Base-by-base conservation (phyloP, 441 rosid genomes). In the Codiaeum variegatum region DNA sequence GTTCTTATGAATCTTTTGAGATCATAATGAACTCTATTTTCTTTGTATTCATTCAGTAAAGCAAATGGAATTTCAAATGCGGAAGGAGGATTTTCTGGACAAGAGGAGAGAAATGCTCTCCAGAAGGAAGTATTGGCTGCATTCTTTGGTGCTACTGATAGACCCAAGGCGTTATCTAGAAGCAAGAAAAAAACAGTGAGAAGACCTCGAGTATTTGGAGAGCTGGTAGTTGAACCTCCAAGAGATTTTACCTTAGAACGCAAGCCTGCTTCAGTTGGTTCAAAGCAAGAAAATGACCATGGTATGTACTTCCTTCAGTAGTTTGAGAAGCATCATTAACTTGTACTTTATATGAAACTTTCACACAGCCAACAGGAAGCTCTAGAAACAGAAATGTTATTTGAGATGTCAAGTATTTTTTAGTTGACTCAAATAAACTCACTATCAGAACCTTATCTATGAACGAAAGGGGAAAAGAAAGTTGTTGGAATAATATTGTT, bases 111-210 rank as follows among this genome's bases (percentile, higher is more conserved):
- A 70, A 46, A 70, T 55, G 70, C 76, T 75, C 81, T 80, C 34
- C 80, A 81, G 79, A 83, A 78, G 77, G 90, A 86, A 77, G 74
- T 87, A 42, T 76, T 85, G 74, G 64, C 56, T 70, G 67, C 88
- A 11, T 74, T 89, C 36, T 87, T 87, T 77, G 38, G 12, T 62
- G 52, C 66, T 78, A 55, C 82, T 12, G 82, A 77, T 44, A 81
- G 59, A 76, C 44, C 71, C 19, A 80, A 81, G 72, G 84, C 64
- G 52, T 67, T 46, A 40, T 72, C 84, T 55, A 67, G 56, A 61
- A 71, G 66, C 77, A 59, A 21, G 54, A 66, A 34, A 46, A 68
- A 51, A 71, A 51, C 68, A 10, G 66, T 28, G 31, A 76, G 72
- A 79, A 84, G 83, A 71, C 36, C 81, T 52, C 55, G 32, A 32